These are phyloP conservation scores for Volvariella volvacea DNA, from an alignment of 1,284 basidiomycete species.

Conservation along the genomic window DNA sequence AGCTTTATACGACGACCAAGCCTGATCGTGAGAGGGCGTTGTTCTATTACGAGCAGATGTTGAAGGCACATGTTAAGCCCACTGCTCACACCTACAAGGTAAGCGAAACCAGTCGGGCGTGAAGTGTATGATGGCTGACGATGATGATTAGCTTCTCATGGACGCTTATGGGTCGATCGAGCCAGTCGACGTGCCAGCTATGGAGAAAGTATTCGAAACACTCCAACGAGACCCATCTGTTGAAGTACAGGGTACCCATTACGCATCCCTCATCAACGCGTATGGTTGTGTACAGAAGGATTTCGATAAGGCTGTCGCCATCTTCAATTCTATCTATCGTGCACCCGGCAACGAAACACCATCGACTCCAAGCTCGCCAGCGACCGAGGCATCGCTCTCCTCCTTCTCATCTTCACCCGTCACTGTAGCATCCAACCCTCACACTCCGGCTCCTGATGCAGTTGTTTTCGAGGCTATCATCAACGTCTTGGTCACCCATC, in stretches of 20 bases:
- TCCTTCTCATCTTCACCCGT: too few relatives aligned
- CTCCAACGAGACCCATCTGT: constrained; percentile 51
- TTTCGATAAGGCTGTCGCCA: constrained; percentile 66
- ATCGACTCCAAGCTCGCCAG: constrained; percentile 7
- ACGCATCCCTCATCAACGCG: constrained; percentile 88
- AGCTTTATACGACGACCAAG: constrained; percentile 87
- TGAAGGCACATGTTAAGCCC: constrained; percentile 58
- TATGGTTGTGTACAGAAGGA: constrained; percentile 81
- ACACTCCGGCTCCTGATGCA: constrained; percentile 61
- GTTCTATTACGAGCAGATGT: constrained; percentile 73
- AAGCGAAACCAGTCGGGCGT: constrained; percentile 13
- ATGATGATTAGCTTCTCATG: constrained; percentile 65
- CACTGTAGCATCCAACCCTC: constrained; percentile 35
- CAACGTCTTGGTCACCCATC: constrained; percentile 79
- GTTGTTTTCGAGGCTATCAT: constrained; percentile 90
- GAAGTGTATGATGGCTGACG: neutral
- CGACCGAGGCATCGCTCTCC: too few relatives aligned
- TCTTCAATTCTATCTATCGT: constrained; percentile 70
- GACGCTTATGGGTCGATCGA: constrained; percentile 88
- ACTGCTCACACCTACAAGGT: constrained; percentile 92
- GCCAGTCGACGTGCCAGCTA: constrained; percentile 70
- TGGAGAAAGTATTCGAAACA: constrained; percentile 69
- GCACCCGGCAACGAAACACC: constrained; percentile 10
- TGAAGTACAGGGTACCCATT: constrained; percentile 78
- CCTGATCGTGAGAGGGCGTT: constrained; percentile 78